Conservation (phyloP, 176 grass and related monocot genomes). For the Guadua angustifolia region DNA sequence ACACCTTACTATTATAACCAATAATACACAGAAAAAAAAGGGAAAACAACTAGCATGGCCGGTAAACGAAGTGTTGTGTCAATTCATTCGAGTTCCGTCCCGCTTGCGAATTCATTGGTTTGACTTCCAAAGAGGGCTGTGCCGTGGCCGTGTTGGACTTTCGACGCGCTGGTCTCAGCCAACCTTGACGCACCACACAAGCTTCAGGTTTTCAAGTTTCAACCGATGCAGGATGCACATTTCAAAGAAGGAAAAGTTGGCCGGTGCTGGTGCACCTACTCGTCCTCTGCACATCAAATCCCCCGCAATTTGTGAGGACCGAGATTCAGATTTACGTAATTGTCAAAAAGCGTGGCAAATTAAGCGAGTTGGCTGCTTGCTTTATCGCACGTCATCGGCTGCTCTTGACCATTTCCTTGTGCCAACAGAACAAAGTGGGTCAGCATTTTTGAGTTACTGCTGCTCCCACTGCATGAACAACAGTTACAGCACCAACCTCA, state of each 20-base stretch:
- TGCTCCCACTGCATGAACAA: constrained; percentile 1
- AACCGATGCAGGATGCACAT: background rate
- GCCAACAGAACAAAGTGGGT: background rate
- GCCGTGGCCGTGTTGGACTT: constrained; percentile 25
- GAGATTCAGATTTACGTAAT: background rate
- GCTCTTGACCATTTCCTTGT: constrained; percentile 12
- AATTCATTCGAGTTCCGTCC: constrained; percentile 7
- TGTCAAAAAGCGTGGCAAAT: background rate
- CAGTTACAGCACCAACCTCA: no score
- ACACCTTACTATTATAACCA: no score
- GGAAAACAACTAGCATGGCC: background rate
- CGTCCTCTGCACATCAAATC: background rate
- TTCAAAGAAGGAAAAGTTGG: background rate
- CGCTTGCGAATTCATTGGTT: constrained; percentile 36
- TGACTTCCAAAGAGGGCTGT: background rate
- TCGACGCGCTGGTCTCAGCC: background rate
- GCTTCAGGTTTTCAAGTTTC: constrained; percentile 1
- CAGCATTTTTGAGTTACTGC: constrained; percentile 22
- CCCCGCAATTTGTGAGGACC: constrained; percentile 9
- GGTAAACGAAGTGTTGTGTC: constrained; percentile 26
- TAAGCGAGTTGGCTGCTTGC: background rate
- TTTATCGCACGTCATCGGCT: background rate
- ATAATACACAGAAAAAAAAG: no score
- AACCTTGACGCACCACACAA: background rate
- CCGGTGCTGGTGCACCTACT: constrained; percentile 31